Percentiles rank a stretch among this genome's conserved stretches.
phyloP scores from a whole-genome alignment of 106 monocot species.

The Dioscorea zingiberensis region DNA sequence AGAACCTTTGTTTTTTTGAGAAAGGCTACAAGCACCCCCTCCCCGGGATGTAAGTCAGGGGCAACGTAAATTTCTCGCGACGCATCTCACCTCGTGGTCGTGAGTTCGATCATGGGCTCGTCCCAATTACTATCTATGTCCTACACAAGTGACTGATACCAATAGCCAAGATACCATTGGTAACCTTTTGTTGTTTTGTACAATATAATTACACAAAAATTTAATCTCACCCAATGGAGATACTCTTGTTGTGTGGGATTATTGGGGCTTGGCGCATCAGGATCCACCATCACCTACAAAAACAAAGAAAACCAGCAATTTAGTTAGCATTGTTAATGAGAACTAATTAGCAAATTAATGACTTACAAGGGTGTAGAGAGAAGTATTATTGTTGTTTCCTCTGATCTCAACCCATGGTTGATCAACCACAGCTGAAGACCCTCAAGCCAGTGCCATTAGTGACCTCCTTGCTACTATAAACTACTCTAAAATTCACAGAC shows the following conservation, averaged over 20 bases:
- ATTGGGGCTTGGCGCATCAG: slow-evolving; percentile 22
- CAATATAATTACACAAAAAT: no score
- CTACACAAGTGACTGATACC: no score
- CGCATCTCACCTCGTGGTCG: no score
- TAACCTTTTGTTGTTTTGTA: no score
- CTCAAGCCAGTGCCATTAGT: slow-evolving; percentile 67
- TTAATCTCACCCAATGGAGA: slow-evolving; percentile 17
- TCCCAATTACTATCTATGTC: no score
- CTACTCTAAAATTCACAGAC: slow-evolving; percentile 35
- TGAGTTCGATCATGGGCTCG: no score
- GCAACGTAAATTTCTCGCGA: no score
- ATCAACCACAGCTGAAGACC: no score
- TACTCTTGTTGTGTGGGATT: slow-evolving; percentile 17
- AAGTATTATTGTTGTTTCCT: slow-evolving; percentile 32
- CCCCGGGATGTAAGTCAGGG: no score
- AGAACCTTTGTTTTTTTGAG: background rate
- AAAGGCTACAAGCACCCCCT: background rate
- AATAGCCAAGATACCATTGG: no score
- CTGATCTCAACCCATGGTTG: no score
- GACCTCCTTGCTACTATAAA: slow-evolving; percentile 54
- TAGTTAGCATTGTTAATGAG: background rate
- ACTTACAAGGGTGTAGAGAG: slow-evolving; percentile 69
- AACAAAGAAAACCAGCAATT: background rate
- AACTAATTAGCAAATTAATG: background rate
- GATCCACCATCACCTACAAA: slow-evolving; percentile 25